Percentiles rank a stretch among this genome's conserved stretches.
Conservation (phyloP, 2,329 filamentous ascomycete genomes). For the Curvularia sp. region DNA sequence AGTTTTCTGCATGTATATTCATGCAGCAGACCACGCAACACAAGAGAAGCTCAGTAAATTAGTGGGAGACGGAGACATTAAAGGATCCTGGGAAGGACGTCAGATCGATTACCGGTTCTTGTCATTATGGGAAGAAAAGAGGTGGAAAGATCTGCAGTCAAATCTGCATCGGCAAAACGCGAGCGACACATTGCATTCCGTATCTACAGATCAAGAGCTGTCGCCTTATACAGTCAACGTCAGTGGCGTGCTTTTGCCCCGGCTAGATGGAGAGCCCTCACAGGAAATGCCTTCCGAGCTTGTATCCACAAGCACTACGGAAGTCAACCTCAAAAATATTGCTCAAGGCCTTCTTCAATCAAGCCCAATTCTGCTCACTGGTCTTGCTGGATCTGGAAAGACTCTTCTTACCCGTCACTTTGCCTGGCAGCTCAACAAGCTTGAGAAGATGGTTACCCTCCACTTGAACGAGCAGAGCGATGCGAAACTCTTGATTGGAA, state of each 20-base stretch:
- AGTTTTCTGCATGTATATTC: slow-evolving; percentile 79
- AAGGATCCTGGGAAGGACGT: slow-evolving; percentile 77
- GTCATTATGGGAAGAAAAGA: slow-evolving; percentile 68
- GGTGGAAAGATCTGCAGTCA: slow-evolving; percentile 50
- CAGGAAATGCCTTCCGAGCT: slow-evolving; percentile 39
- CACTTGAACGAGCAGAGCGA: slow-evolving; percentile 99
- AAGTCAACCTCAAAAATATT: slow-evolving; percentile 73
- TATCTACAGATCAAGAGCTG: slow-evolving; percentile 29
- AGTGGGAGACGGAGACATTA: slow-evolving; percentile 68
- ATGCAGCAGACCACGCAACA: slow-evolving; percentile 79
- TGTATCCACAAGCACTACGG: slow-evolving; percentile 75
- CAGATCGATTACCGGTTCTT: slow-evolving; percentile 80
- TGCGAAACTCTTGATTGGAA: slow-evolving; percentile 91
- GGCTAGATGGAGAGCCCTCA: slow-evolving; percentile 42
- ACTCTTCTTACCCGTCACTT: slow-evolving; percentile 84
- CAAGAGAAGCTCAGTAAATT: slow-evolving; percentile 74
- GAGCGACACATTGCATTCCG: slow-evolving; percentile 1
- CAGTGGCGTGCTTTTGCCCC: slow-evolving; percentile 50
- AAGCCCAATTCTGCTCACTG: slow-evolving; percentile 80
- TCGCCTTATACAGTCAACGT: slow-evolving; percentile 46
- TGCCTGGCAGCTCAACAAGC: slow-evolving; percentile 79
- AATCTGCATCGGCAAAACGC: slow-evolving; percentile 16
- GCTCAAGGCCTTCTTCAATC: slow-evolving; percentile 70
- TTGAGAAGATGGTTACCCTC: slow-evolving; percentile 85
- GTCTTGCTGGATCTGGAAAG: slow-evolving; percentile 87